phyloP scores from a whole-genome alignment of 2,329 filamentous ascomycete genomes.

The Fragosphaeria purpurea region DNA sequence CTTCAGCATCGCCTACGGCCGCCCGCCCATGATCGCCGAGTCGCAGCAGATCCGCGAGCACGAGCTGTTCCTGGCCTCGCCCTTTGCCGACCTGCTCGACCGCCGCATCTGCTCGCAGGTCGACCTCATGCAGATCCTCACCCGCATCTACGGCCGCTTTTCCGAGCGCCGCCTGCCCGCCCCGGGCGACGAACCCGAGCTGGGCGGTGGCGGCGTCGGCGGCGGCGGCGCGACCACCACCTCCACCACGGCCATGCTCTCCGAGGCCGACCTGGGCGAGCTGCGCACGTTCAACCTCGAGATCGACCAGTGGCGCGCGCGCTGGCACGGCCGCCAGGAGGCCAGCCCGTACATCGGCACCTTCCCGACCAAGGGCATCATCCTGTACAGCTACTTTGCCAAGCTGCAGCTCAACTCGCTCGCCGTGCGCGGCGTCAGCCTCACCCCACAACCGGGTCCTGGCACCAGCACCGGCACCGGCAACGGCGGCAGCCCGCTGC shows the following conservation, averaged over 20 bases:
- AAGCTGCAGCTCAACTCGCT: slow-evolving; percentile 32
- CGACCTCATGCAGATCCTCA: slow-evolving; percentile 13
- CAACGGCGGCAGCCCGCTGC: slow-evolving; percentile 1
- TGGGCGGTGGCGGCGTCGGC: no score
- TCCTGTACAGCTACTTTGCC: slow-evolving; percentile 21
- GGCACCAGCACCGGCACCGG: slow-evolving; percentile 11
- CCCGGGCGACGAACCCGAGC: background rate
- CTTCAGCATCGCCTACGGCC: slow-evolving; percentile 23
- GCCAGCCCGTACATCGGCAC: slow-evolving; percentile 19
- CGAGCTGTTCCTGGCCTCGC: slow-evolving; percentile 17
- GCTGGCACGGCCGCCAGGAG: slow-evolving; percentile 22
- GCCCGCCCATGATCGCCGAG: slow-evolving; percentile 20
- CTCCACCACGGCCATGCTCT: slow-evolving; percentile 1
- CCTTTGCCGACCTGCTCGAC: slow-evolving; percentile 15
- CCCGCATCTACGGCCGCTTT: slow-evolving; percentile 14
- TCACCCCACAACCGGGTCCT: slow-evolving; percentile 20
- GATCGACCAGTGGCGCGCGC: slow-evolving; percentile 31
- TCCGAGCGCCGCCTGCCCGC: slow-evolving; percentile 6
- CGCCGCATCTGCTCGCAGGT: slow-evolving; percentile 15
- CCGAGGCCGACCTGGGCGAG: slow-evolving; percentile 23
- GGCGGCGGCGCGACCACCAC: background rate
- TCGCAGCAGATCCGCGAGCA: slow-evolving; percentile 14
- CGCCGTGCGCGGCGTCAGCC: slow-evolving; percentile 33
- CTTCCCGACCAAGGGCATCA: slow-evolving; percentile 31
- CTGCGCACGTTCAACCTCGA: slow-evolving; percentile 29